These are phyloP conservation scores for Polytolypa hystricis DNA, from an alignment of 2,329 filamentous ascomycete genomes.

Conservation along the genomic window DNA sequence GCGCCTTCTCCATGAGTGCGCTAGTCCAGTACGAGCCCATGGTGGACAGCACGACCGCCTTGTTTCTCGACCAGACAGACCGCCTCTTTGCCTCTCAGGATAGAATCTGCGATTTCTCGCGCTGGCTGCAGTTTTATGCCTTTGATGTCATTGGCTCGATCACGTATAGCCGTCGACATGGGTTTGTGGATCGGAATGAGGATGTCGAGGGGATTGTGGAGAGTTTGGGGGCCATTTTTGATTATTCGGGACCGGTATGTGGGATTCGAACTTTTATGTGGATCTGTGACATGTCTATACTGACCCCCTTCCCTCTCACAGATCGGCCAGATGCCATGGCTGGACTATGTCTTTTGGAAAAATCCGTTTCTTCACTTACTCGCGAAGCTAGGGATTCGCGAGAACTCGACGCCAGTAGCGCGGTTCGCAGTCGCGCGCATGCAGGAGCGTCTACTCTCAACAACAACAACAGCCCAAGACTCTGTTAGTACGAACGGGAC, in stretches of 20 bases:
- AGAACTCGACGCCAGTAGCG: conserved; percentile 61
- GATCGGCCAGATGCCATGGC: conserved; percentile 63
- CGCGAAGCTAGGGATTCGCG: conserved; percentile 55
- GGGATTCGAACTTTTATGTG: not conserved
- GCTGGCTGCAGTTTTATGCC: conserved; percentile 68
- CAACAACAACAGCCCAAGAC: conserved; percentile 11
- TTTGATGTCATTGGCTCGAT: conserved; percentile 73
- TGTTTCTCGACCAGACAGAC: conserved; percentile 57
- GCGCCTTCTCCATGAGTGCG: conserved; percentile 65
- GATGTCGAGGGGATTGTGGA: conserved; percentile 65
- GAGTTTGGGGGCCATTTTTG: conserved; percentile 53
- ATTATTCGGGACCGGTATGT: conserved; percentile 59
- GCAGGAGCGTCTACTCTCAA: conserved; percentile 50
- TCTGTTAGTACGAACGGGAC: conserved; percentile 20
- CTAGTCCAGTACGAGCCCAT: conserved; percentile 70
- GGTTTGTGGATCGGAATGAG: conserved; percentile 62
- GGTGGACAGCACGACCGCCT: conserved; percentile 61
- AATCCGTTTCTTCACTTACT: conserved; percentile 62
- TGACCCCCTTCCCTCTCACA: conserved; percentile 16
- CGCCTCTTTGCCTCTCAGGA: conserved; percentile 36
- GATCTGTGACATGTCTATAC: conserved; percentile 4
- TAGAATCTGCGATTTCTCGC: conserved; percentile 14
- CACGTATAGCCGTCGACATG: conserved; percentile 63
- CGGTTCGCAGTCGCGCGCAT: conserved; percentile 59
- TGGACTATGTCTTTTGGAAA: conserved; percentile 61